These are phyloP conservation scores for Astrocystis sublimbata DNA, from an alignment of 495 filamentous ascomycete genomes.

Conservation along the genomic window DNA sequence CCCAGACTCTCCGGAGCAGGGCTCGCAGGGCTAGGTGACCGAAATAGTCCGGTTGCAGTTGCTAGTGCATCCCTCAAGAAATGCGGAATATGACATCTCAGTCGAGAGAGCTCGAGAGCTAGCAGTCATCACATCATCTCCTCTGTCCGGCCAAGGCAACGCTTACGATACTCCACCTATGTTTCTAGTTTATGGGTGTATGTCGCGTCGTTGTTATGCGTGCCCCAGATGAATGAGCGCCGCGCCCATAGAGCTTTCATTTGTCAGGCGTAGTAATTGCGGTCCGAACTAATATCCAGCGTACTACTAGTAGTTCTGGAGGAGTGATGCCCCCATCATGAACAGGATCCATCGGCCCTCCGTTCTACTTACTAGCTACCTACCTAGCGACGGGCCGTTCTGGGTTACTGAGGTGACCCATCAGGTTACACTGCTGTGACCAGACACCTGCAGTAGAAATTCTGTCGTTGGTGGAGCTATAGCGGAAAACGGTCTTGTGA, in stretches of 20 bases:
- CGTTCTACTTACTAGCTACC: not conserved
- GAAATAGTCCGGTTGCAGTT: not conserved
- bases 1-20: conserved; percentile 4
- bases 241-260: not conserved
- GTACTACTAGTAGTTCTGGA: not conserved
- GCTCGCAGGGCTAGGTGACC: conserved; percentile 4
- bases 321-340: not conserved
- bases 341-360: not conserved
- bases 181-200: not conserved
- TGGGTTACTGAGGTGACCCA: conserved; percentile 4
- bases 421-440: conserved; percentile 15
- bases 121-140: conserved; percentile 6
- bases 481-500: conserved; percentile 14
- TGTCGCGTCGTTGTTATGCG: conserved; percentile 10
- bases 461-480: not conserved
- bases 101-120: not conserved
- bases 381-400: not conserved
- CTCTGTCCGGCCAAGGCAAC: not conserved
- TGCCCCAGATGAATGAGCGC: not conserved
- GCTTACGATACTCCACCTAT: not conserved
- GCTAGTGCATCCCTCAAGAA: not conserved
- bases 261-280: conserved; percentile 3
- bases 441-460: not conserved
- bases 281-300: not conserved
- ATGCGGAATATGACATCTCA: not conserved